Conservation (phyloP, 139 green algal species). For the Chlamydomonas sphaeroides region DNA sequence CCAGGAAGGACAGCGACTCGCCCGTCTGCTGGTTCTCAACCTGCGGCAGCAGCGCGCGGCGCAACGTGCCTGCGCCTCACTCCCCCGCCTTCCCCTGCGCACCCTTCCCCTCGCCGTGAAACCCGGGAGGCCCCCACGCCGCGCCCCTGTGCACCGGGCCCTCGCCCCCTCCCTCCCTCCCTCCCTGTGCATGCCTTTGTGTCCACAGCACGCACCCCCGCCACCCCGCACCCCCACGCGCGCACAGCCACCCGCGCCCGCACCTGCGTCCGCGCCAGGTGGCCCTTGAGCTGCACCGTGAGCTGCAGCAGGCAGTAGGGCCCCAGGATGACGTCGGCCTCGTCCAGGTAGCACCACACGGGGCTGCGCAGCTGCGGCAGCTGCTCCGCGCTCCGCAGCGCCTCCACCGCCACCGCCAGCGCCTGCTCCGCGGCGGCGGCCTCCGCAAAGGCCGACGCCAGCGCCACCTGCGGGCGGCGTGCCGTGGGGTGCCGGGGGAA, state of each 20-base stretch:
- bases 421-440: not conserved
- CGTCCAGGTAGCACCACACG: conserved; percentile 30
- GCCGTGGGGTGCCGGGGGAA: too few relatives aligned
- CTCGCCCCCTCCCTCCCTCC: too few relatives aligned
- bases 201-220: too few relatives aligned
- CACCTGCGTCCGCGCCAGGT: not conserved
- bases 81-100: too few relatives aligned
- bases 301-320: conserved; percentile 39
- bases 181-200: too few relatives aligned
- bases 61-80: too few relatives aligned
- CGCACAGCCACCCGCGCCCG: too few relatives aligned
- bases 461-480: not conserved
- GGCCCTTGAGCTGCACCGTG: not conserved
- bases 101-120: too few relatives aligned
- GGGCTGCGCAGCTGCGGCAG: not conserved
- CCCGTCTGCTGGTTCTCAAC: not conserved
- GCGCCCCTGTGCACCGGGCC: too few relatives aligned
- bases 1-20: conserved; percentile 19
- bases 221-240: too few relatives aligned
- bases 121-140: too few relatives aligned
- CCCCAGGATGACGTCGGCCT: conserved; percentile 25
- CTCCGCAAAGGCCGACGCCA: not conserved
- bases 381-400: conserved; percentile 19
- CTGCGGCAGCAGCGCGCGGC: too few relatives aligned
- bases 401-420: not conserved